A percentile compares a stretch with the other conserved stretches of the same genome.
Evolutionary conservation across 2,329 filamentous ascomycete species (phyloP).

Genomic region (Beauveria medogensis): DNA sequence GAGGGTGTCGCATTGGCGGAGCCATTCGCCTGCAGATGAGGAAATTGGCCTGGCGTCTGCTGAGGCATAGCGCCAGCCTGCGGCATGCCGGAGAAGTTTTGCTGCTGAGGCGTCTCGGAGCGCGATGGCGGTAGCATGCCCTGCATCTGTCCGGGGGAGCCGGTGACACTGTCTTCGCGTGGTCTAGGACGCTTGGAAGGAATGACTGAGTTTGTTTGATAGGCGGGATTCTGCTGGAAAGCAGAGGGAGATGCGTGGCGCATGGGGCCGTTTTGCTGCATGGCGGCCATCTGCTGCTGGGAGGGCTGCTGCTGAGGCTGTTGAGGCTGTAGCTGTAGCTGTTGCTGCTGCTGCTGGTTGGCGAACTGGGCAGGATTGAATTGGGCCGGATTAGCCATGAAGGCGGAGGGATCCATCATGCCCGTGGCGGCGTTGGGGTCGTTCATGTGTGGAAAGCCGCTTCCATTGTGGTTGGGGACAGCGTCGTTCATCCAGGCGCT

Average conservation of each 20-base stretch:
- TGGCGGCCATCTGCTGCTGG: conserved; percentile 46
- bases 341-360: conserved; percentile 39
- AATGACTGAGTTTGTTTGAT: conserved; percentile 78
- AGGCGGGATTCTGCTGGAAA: conserved; percentile 63
- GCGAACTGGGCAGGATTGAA: conserved; percentile 54
- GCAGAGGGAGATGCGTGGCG: conserved; percentile 70
- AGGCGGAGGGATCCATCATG: conserved; percentile 60
- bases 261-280: conserved; percentile 70
- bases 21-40: conserved; percentile 73
- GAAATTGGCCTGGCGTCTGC: conserved; percentile 60
- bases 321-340: conserved; percentile 15
- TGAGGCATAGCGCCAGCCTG: conserved; percentile 53
- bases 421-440: conserved; percentile 46
- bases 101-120: conserved; percentile 84
- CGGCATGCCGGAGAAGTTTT: conserved; percentile 63
- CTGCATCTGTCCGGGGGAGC: conserved; percentile 70
- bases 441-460: conserved; percentile 57
- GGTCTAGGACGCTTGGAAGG: conserved; percentile 82
- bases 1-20: conserved; percentile 84
- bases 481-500: conserved; percentile 67
- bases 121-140: conserved; percentile 73
- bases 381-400: conserved; percentile 52
- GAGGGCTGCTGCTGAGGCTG: conserved; percentile 17
- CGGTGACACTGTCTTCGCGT: conserved; percentile 73
- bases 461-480: conserved; percentile 63